Evolutionary conservation across 2,329 filamentous ascomycete genomes (phyloP).

Genomic region (Neofusicoccum sp.): DNA sequence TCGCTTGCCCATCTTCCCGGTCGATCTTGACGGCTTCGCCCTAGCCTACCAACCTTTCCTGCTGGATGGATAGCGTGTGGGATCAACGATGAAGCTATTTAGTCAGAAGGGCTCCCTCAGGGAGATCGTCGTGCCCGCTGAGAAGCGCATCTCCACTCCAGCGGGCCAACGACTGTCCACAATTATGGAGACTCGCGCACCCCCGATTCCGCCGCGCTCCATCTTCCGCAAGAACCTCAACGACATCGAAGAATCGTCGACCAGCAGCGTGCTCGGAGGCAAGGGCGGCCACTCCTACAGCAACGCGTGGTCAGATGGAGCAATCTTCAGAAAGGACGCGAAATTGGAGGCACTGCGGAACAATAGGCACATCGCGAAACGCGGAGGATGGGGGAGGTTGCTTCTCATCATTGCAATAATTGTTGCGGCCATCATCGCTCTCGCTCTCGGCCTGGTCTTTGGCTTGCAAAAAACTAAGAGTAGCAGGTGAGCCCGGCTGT

Average conservation of each 20-base stretch:
- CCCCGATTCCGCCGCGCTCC: slow-evolving; percentile 1
- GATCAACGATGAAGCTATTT: slow-evolving; percentile 10
- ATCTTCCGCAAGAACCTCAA: slow-evolving; percentile 20
- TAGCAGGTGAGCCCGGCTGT: slow-evolving; percentile 17
- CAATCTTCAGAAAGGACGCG: slow-evolving; percentile 26
- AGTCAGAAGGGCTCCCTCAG: slow-evolving; percentile 2
- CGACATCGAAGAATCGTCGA: slow-evolving; percentile 27
- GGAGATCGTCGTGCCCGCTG: slow-evolving; percentile 16
- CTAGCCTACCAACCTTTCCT: not conserved
- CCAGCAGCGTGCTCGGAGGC: slow-evolving; percentile 29
- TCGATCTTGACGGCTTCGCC: not conserved
- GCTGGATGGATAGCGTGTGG: not conserved
- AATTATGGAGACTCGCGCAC: slow-evolving; percentile 39
- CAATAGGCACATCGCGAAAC: slow-evolving; percentile 24
- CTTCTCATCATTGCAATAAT: slow-evolving; percentile 37
- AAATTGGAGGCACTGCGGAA: slow-evolving; percentile 30
- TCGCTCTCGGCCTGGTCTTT: slow-evolving; percentile 43
- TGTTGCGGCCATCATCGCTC: slow-evolving; percentile 39
- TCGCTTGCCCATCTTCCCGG: not conserved
- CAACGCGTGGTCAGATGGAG: slow-evolving; percentile 38
- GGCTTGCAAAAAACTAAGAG: slow-evolving; percentile 42
- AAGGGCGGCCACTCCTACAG: slow-evolving; percentile 35
- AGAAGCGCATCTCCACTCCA: slow-evolving; percentile 46
- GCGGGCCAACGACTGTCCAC: slow-evolving; percentile 46
- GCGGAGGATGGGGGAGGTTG: slow-evolving; percentile 45